Base-by-base conservation (phyloP, 345 rosid genomes). In the Eutrema heterophyllum region DNA sequence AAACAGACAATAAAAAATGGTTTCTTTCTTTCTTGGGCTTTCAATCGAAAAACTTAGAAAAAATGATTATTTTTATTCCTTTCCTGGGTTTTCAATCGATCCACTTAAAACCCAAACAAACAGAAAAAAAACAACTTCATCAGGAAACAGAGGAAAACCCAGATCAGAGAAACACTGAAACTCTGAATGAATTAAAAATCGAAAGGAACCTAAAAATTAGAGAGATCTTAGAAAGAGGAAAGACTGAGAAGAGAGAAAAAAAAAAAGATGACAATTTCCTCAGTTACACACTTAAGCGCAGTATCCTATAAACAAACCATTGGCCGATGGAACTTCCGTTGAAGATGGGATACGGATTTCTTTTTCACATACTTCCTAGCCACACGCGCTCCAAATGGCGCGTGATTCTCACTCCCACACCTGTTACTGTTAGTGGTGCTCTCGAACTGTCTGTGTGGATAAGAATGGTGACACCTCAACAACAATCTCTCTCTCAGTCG, bases 291-390 rank as follows among this genome's bases (percentile, higher is more conserved):
- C 46, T 72, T 55, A 73, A 26, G 12, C 64, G n/a, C n/a, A 73
- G 30, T 51, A 26, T 56, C 60, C 40, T 57, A 66, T 55, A 66
- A 62, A 48, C 48, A 35, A 45, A 64, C 77, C 64, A 72, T 57
- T 74, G 78, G 72, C 52, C 60, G 12, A 73, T 64, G 64, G 64
- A 24, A 63, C 70, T 72, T 63, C 55, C 64, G 64, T 53, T 72
- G 59, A 15, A 41, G 63, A 72, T 63, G 63, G 35, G 63, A 45
- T 73, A 15, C 51, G 35, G 65, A 65, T 73, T 73, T 30, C 5
- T 73, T 45, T 73, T 45, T 45, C 55, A 32, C 53, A 24, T 64
- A 7, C 30, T 59, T 36, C 5, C 48, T 59, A 24, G 46, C 16
- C 65, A 46, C 50, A 64, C 77, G 57, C 71, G 13, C 77, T 46